Base-by-base conservation (phyloP, 495 filamentous ascomycete species). In the Letharia lupina region DNA sequence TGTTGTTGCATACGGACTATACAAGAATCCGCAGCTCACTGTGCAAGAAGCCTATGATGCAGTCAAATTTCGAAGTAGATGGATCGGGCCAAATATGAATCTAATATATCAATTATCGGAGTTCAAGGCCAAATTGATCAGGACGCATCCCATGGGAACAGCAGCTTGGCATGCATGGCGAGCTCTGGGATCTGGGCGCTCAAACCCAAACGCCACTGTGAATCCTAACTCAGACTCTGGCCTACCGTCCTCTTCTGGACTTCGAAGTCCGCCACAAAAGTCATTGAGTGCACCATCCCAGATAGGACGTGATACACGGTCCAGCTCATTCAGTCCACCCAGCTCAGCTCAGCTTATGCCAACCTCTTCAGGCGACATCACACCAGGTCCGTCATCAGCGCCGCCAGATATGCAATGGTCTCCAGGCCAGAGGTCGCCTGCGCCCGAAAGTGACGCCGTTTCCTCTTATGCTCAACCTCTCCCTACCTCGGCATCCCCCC, bases 31-130 rank as follows among this genome's bases (percentile, higher is more conserved):
- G 10, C 81, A 87, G 31, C 74, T 95, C 69, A 90, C 85, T 67
- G 94, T 98, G 64, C 96, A 97, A 73, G 90, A 96, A 60, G 92
- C 93, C 64, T 98, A 98, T 72, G 84, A 92, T 73, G 82, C 87
- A 7, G 95, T 96, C 31, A 96, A 98, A 75, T 81, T 81, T 54
- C 88, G 90, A 72, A 97, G 93, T 73, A 86, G 84, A 69, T 98
- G 94, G 94, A 96, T 98, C 63, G 93, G 92, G 18, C 94, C 94
- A 2, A 98, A 98, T 73, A 98, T 98, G 94, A 91, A 90, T 68
- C 79, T 98, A 47, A 96, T 98, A 75, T 98, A 97, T 77, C 93
- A 94, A 75, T 80, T 98, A 61, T 93, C 95, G 48, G 94, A 98
- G 73, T 98, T 96, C 76, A 84, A 90, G 67, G 86, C 86, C 69